Evolutionary conservation across 345 rosid species (phyloP).

Genomic region (Cochlearia excelsa): DNA sequence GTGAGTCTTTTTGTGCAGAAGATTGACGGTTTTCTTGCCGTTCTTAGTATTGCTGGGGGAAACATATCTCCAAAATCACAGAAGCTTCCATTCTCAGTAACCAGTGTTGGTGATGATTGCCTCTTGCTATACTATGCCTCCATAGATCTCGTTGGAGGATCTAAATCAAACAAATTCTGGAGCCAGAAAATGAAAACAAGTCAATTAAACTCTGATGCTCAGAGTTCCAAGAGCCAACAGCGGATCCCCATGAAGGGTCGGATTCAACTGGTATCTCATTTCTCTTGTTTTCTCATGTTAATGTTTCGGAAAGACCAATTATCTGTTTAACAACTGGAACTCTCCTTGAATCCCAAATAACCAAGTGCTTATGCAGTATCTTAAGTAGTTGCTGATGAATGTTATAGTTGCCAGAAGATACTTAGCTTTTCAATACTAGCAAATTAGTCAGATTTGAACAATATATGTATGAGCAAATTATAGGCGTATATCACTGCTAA

Average conservation of each 20-base stretch:
- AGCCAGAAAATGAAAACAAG: slow-evolving; percentile 54
- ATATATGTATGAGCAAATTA: neutral
- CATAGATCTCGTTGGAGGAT: slow-evolving; percentile 68
- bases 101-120: slow-evolving; percentile 86
- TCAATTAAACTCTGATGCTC: slow-evolving; percentile 55
- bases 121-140: slow-evolving; percentile 73
- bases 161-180: slow-evolving; percentile 48
- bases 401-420: slow-evolving; percentile 1
- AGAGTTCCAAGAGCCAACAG: slow-evolving; percentile 57
- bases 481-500: neutral
- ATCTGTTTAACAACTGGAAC: no score
- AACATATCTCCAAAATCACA: slow-evolving; percentile 76
- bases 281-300: slow-evolving; percentile 17
- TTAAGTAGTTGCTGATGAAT: neutral
- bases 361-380: neutral
- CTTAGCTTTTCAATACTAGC: neutral
- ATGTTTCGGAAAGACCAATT: no score
- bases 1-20: slow-evolving; percentile 41
- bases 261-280: slow-evolving; percentile 66
- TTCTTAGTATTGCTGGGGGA: slow-evolving; percentile 87
- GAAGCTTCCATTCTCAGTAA: slow-evolving; percentile 92
- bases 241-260: slow-evolving; percentile 94
- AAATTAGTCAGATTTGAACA: no score
- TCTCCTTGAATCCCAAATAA: no score
- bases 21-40: slow-evolving; percentile 93